These are phyloP conservation scores for Lactarius vividus DNA, from an alignment of 768 basidiomycete genomes.

Conservation along the genomic window DNA sequence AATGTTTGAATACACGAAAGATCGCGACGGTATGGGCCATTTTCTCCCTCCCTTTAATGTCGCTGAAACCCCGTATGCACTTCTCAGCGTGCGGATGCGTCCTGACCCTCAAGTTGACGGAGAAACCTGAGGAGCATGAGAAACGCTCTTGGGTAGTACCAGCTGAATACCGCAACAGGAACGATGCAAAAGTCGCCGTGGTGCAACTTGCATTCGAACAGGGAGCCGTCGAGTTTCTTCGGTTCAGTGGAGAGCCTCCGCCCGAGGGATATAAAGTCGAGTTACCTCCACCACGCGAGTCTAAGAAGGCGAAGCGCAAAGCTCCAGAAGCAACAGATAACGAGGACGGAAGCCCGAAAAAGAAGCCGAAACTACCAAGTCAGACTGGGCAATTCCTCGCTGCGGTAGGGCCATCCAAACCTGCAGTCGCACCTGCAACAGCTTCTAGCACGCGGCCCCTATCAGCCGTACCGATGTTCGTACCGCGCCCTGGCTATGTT, in stretches of 20 bases:
- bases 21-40: slow-evolving; percentile 48
- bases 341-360: background rate
- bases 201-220: slow-evolving; percentile 49
- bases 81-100: slow-evolving; percentile 54
- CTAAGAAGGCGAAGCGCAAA: slow-evolving; percentile 30
- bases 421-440: background rate
- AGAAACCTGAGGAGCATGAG: slow-evolving; percentile 35
- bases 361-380: slow-evolving; percentile 10
- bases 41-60: background rate
- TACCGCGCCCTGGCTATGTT: slow-evolving; percentile 29
- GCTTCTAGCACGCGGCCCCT: background rate
- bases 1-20: slow-evolving; percentile 41
- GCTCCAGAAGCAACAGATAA: slow-evolving; percentile 11
- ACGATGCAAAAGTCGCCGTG: slow-evolving; percentile 62
- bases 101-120: slow-evolving; percentile 43
- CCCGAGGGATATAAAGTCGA: slow-evolving; percentile 43
- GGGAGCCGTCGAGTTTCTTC: slow-evolving; percentile 58
- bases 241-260: slow-evolving; percentile 46
- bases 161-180: slow-evolving; percentile 52
- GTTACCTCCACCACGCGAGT: slow-evolving; percentile 31
- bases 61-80: background rate
- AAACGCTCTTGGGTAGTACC: slow-evolving; percentile 46
- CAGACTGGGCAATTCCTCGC: slow-evolving; percentile 18
- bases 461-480: background rate
- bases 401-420: background rate